Percentiles rank a stretch among this genome's conserved stretches.
phyloP scores from a whole-genome alignment of 2,329 filamentous ascomycete genomes.

The Pseudocercospora vitis region DNA sequence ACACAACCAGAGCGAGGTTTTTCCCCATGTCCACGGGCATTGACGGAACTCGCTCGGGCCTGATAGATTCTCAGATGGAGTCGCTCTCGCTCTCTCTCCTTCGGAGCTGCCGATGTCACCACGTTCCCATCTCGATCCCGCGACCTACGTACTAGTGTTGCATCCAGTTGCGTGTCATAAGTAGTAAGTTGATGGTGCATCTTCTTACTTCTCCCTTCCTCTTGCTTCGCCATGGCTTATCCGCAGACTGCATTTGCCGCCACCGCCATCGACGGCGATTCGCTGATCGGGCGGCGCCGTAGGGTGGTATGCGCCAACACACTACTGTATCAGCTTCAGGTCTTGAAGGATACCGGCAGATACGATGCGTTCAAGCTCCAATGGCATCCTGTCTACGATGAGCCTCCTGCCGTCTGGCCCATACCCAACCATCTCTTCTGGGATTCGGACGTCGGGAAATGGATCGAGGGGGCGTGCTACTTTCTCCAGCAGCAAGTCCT shows the following conservation, averaged over 20 bases:
- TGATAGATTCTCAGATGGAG: too few relatives aligned
- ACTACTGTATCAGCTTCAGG: constrained; percentile 53
- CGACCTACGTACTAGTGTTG: neutral
- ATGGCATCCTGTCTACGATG: constrained; percentile 57
- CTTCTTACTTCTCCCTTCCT: neutral
- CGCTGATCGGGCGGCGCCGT: constrained; percentile 44
- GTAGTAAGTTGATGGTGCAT: neutral
- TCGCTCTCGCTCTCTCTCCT: neutral
- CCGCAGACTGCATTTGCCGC: constrained; percentile 44
- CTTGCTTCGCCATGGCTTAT: constrained; percentile 37
- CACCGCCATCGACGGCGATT: constrained; percentile 30
- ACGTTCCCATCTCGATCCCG: neutral
- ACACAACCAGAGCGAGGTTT: too few relatives aligned
- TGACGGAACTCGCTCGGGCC: too few relatives aligned
- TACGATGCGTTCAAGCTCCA: constrained; percentile 57
- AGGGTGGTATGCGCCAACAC: constrained; percentile 48
- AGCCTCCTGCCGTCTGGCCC: constrained; percentile 54
- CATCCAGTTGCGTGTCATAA: neutral
- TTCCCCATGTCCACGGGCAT: too few relatives aligned
- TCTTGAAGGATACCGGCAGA: constrained; percentile 55
- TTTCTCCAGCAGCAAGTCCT: constrained; percentile 49
- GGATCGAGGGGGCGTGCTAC: constrained; percentile 64
- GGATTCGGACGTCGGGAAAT: constrained; percentile 60
- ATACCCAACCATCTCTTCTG: constrained; percentile 61
- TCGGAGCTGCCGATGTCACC: neutral